phyloP scores from a whole-genome alignment of 2,329 filamentous ascomycete genomes.

The Cladosporium sp. region DNA sequence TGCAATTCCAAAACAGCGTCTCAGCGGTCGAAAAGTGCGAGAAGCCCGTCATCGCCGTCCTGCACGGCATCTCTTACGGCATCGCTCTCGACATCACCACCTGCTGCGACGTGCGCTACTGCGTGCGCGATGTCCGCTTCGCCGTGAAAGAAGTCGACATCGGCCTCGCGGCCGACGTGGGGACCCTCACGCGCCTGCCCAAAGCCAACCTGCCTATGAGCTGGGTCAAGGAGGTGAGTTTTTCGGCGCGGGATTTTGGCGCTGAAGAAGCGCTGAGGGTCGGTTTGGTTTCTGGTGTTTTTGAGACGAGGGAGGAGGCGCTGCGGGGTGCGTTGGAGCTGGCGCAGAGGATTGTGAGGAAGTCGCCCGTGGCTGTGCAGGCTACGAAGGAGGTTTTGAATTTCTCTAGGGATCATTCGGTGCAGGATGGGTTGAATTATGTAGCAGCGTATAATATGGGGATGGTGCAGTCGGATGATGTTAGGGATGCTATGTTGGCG shows the following conservation, averaged over 20 bases:
- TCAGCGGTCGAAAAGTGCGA: slow-evolving; percentile 75
- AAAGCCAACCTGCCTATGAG: slow-evolving; percentile 65
- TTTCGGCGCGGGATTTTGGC: slow-evolving; percentile 65
- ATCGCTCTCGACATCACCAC: slow-evolving; percentile 66
- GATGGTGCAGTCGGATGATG: slow-evolving; percentile 74
- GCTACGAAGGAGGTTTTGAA: slow-evolving; percentile 85
- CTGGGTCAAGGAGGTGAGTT: slow-evolving; percentile 75
- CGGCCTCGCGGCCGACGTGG: slow-evolving; percentile 73
- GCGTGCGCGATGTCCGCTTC: slow-evolving; percentile 52
- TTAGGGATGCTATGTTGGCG: slow-evolving; percentile 67
- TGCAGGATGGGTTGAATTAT: slow-evolving; percentile 76
- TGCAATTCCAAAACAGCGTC: slow-evolving; percentile 76
- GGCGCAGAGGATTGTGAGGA: slow-evolving; percentile 63
- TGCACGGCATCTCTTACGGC: slow-evolving; percentile 75
- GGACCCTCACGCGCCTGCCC: slow-evolving; percentile 67
- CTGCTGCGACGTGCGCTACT: slow-evolving; percentile 67
- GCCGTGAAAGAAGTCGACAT: slow-evolving; percentile 80
- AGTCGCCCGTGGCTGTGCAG: slow-evolving; percentile 84
- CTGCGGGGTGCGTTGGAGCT: slow-evolving; percentile 59
- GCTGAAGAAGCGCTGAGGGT: slow-evolving; percentile 64
- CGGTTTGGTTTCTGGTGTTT: slow-evolving; percentile 65
- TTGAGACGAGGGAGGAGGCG: slow-evolving; percentile 56
- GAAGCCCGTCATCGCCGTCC: slow-evolving; percentile 79
- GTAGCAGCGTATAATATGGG: slow-evolving; percentile 84
- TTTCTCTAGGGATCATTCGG: slow-evolving; percentile 70